phyloP scores from a whole-genome alignment of 2,329 filamentous ascomycete genomes.

The Drechslerella coelobrocha region DNA sequence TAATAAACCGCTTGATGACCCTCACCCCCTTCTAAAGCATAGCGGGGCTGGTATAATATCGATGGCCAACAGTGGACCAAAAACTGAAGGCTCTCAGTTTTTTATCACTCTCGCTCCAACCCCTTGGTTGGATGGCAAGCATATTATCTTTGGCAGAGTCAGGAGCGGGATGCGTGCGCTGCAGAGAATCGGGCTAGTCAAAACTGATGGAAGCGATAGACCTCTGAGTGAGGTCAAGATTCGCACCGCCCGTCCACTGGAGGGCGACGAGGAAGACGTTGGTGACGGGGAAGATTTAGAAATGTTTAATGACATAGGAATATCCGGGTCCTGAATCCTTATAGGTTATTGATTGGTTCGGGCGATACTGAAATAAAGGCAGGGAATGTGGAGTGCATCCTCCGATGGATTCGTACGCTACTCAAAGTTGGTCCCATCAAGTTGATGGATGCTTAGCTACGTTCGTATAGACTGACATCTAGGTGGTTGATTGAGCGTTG shows the following conservation, averaged over 20 bases:
- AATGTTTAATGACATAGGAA: background rate
- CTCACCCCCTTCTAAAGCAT: slow-evolving; percentile 78
- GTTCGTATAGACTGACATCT: too few relatives aligned
- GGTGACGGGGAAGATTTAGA: background rate
- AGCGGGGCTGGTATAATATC: slow-evolving; percentile 90
- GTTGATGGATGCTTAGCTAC: too few relatives aligned
- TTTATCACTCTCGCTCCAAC: slow-evolving; percentile 94
- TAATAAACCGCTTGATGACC: slow-evolving; percentile 92
- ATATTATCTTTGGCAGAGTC: slow-evolving; percentile 94
- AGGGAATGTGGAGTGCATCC: too few relatives aligned
- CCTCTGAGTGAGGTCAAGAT: slow-evolving; percentile 85
- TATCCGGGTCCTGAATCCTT: too few relatives aligned
- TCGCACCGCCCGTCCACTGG: slow-evolving; percentile 72
- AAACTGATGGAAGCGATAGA: slow-evolving; percentile 79
- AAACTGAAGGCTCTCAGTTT: slow-evolving; percentile 95
- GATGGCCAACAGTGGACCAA: slow-evolving; percentile 93
- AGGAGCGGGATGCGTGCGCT: slow-evolving; percentile 83
- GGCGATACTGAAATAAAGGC: too few relatives aligned
- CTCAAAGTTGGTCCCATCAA: too few relatives aligned
- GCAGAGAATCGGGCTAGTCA: slow-evolving; percentile 84
- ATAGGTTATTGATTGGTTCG: too few relatives aligned
- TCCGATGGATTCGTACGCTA: too few relatives aligned
- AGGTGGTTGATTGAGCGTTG: too few relatives aligned
- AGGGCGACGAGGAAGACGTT: slow-evolving; percentile 62
- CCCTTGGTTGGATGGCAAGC: slow-evolving; percentile 95